Base-by-base conservation (phyloP, 1,139 yeast genomes). In the Lodderomyces metapsilosis region DNA sequence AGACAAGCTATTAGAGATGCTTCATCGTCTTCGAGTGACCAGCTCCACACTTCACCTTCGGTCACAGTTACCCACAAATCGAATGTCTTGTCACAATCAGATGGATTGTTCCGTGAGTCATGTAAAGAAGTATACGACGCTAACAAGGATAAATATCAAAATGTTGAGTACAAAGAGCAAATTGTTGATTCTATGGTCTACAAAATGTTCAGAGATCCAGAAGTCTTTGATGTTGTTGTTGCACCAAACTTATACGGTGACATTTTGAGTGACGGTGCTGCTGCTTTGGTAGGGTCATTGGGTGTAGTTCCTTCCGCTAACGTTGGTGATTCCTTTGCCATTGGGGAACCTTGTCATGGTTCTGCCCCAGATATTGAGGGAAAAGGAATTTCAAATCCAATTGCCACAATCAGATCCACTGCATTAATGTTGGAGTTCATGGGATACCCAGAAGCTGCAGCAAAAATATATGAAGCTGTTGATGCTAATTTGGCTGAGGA, bases 261-360 rank as follows among this genome's bases (percentile, higher is more conserved):
- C 66, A 89, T 92, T 54, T 75, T 94, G 55, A 86, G 96, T 53
- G 98, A 92, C 61, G 98, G 98, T 66, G 98, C 98, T 43, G 98
- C 98, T 56, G 98, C 98, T 21, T 78, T 92, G 47, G 98, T 92
- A 36, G 98, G 98, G 40, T 92, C 98, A 24, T 79, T 92, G 51
- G 98, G 98, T 61, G 96, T 92, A 45, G 98, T 94, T 47, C 98
- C 98, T 56, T 85, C 95, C 44, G 98, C 98, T 51, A 92, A 92
- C 59, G 98, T 92, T 44, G 98, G 98, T 58, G 96, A 89, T 60
- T 71, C 76, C 62, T 92, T 92, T 60, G 97, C 95, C 50, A 89
- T 92, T 62, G 98, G 98, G 64, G 98, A 92, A 70, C 98, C 98
- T 59, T 91, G 98, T 64, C 98, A 92, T 68, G 98, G 98, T 47